Evolutionary conservation across 768 basidiomycete genomes (phyloP).

Genomic region (Antrodiella citrinella): DNA sequence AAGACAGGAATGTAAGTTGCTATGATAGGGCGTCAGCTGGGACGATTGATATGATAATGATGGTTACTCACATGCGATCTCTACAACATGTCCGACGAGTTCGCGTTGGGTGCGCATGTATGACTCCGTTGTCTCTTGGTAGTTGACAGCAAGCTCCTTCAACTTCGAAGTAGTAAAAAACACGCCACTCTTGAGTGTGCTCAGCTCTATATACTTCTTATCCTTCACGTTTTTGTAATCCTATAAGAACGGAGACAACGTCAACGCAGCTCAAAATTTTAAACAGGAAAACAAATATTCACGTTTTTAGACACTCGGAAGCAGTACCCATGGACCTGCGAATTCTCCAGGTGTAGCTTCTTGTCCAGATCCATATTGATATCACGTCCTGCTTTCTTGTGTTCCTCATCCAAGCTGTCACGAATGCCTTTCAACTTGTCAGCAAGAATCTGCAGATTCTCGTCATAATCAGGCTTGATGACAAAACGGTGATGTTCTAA

Average conservation of each 20-base stretch:
- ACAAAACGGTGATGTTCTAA: conserved; percentile 82
- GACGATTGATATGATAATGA: too few species aligned
- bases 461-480: conserved; percentile 89
- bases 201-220: conserved; percentile 75
- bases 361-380: conserved; percentile 83
- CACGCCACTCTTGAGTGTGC: conserved; percentile 77
- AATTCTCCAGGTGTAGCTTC: conserved; percentile 93
- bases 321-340: conserved; percentile 82
- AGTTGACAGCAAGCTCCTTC: conserved; percentile 65
- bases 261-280: too few species aligned
- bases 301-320: conserved; percentile 91
- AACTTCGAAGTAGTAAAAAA: conserved; percentile 81
- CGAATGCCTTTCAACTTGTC: conserved; percentile 60
- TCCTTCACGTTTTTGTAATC: conserved; percentile 66
- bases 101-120: conserved; percentile 73
- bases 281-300: conserved; percentile 21
- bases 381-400: conserved; percentile 57
- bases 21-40: conserved; percentile 27
- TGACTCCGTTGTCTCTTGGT: conserved; percentile 51
- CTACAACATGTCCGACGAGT: conserved; percentile 88
- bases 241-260: conserved; percentile 31
- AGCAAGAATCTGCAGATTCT: conserved; percentile 58
- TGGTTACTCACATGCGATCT: conserved; percentile 70
- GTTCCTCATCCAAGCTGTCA: conserved; percentile 79
- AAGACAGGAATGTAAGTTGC: conserved; percentile 89